Evolutionary conservation across 2,329 filamentous ascomycete genomes (phyloP).

Genomic region (Periconia macrospinosa): DNA sequence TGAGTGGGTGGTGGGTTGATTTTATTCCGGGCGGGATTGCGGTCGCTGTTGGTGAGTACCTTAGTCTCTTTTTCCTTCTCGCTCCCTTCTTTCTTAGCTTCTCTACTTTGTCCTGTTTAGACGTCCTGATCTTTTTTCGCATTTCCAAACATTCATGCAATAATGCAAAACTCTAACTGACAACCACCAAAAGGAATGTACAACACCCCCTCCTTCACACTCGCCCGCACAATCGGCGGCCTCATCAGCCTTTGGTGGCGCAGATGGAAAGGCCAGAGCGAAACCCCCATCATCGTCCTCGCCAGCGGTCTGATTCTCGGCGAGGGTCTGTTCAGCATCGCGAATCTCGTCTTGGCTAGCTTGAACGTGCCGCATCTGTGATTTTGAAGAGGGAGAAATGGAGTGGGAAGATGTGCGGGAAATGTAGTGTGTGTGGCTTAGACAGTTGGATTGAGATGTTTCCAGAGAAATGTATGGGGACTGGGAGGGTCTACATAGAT

Average conservation of each 20-base stretch:
- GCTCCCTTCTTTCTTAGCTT: background rate
- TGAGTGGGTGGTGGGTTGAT: conserved; percentile 63
- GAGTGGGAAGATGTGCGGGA: too few relatives aligned
- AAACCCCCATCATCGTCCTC: conserved; percentile 84
- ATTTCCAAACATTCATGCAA: too few relatives aligned
- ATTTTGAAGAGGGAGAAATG: too few relatives aligned
- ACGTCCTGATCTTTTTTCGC: conserved; percentile 2
- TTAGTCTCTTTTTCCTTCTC: conserved; percentile 14
- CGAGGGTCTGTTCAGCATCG: conserved; percentile 88
- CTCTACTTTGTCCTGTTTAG: background rate
- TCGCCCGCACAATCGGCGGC: conserved; percentile 84
- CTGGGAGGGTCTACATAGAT: too few relatives aligned
- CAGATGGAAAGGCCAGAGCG: conserved; percentile 54
- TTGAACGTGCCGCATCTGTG: conserved; percentile 71
- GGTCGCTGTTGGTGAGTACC: conserved; percentile 84
- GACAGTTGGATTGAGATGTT: too few relatives aligned
- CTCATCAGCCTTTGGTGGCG: conserved; percentile 78
- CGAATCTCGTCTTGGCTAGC: conserved; percentile 83
- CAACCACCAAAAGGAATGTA: conserved; percentile 75
- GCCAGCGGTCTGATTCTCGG: conserved; percentile 89
- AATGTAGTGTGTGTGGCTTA: background rate
- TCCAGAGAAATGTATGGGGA: too few relatives aligned
- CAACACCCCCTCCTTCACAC: conserved; percentile 93
- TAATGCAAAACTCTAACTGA: background rate
- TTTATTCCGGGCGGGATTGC: conserved; percentile 91